Conservation (phyloP, 768 basidiomycete genomes). For the Tylopilus sp. region DNA sequence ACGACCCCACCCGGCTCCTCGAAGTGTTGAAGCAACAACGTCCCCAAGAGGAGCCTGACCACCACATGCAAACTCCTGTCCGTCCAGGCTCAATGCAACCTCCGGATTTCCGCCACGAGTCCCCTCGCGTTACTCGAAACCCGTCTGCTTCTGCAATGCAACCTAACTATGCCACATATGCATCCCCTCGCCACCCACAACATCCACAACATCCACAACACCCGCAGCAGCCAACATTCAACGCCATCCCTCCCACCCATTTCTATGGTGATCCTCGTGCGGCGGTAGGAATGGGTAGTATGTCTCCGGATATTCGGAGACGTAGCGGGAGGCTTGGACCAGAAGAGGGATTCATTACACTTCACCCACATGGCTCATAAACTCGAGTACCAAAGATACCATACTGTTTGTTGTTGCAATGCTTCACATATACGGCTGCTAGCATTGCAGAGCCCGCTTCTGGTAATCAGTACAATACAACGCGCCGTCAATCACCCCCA, state of each 20-base stretch:
- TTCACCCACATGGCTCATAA: constrained; percentile 25
- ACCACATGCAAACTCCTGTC: constrained; percentile 14
- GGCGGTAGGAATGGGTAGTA: constrained; percentile 33
- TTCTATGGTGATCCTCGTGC: constrained; percentile 37
- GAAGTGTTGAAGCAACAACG: constrained; percentile 44
- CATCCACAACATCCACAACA: constrained; percentile 21
- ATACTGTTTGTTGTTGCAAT: constrained; percentile 3
- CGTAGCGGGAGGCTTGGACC: constrained; percentile 29
- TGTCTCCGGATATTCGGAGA: constrained; percentile 35
- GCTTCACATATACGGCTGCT: background rate
- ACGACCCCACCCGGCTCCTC: constrained; percentile 60
- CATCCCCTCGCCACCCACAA: constrained; percentile 32
- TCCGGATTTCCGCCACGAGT: constrained; percentile 33
- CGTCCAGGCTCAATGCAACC: constrained; percentile 31
- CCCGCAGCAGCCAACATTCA: constrained; percentile 18
- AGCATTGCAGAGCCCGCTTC: background rate
- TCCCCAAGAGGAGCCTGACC: constrained; percentile 27
- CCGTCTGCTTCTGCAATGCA: constrained; percentile 27
- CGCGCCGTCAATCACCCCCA: background rate
- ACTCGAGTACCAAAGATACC: constrained; percentile 2
- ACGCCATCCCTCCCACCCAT: constrained; percentile 36
- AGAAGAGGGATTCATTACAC: constrained; percentile 33
- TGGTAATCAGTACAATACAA: background rate
- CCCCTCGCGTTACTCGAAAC: constrained; percentile 32
- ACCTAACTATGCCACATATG: constrained; percentile 28